Percentiles rank a stretch among this genome's conserved stretches.
phyloP scores from a whole-genome alignment of 2,329 filamentous ascomycete species.

The Epichloe coenophiala region DNA sequence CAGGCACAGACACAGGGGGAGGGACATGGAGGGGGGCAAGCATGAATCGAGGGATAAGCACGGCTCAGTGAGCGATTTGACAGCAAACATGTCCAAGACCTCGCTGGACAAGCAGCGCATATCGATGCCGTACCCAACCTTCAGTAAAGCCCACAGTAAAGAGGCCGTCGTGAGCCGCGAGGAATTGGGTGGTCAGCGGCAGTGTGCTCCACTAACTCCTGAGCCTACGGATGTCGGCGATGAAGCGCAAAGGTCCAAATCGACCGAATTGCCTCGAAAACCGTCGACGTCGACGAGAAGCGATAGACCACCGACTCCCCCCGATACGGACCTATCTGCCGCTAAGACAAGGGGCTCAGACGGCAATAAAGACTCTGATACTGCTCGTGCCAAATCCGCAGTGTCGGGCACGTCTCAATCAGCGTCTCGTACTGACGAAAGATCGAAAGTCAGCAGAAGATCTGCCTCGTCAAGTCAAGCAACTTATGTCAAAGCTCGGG shows the following conservation, averaged over 20 bases:
- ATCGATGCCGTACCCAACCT: conserved; percentile 61
- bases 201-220: conserved; percentile 44
- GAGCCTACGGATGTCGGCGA: conserved; percentile 55
- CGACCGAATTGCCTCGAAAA: conserved; percentile 27
- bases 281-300: conserved; percentile 27
- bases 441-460: conserved; percentile 37
- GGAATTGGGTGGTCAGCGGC: conserved; percentile 23
- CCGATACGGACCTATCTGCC: conserved; percentile 46
- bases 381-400: conserved; percentile 28
- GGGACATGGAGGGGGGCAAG: conserved; percentile 21
- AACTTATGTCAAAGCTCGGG: conserved; percentile 31
- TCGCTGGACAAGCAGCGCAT: conserved; percentile 29
- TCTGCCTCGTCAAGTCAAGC: conserved; percentile 47
- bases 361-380: conserved; percentile 13
- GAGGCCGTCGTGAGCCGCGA: conserved; percentile 60
- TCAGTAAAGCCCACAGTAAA: conserved; percentile 86
- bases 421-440: conserved; percentile 32
- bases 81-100: conserved; percentile 30
- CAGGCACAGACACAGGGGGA: conserved; percentile 22
- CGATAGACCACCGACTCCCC: conserved; percentile 48
- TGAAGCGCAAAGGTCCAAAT: conserved; percentile 29
- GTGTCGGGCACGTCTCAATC: conserved; percentile 30
- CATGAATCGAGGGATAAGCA: conserved; percentile 14
- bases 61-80: conserved; percentile 33
- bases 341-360: conserved; percentile 25